Evolutionary conservation across 176 grass and related monocot genomes (phyloP), one percentile per base, ranked within the genome.

Genomic region (Hsuehochloa calcarea): DNA sequence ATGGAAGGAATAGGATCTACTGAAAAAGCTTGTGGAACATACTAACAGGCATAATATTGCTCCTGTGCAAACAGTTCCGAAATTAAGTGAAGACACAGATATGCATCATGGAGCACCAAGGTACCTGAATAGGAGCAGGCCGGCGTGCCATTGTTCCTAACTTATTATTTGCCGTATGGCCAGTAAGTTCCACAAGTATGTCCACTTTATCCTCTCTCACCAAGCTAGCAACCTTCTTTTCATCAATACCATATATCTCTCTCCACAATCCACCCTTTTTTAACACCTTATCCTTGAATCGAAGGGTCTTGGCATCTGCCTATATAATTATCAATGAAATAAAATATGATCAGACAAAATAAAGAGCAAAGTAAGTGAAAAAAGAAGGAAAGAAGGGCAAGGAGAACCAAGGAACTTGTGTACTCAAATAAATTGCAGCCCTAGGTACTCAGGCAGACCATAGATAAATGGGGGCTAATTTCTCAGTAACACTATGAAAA

Each of bases 161-260:
- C 70, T 94, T 99, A 78, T 99, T 99, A 78, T 99, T 99, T 39
- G 96, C 96, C 19, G 96, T 99, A 71, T 99, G 96, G 67, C 96
- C 96, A 58, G 96, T 99, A 87, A 99, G 89, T 83, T 99, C 96
- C 85, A 99, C 91, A 86, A 99, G 89, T 90, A 99, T 99, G 77
- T 96, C 96, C 78, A 99, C 89, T 88, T 96, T 92, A 83, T 99
- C 96, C 84, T 99, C 93, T 89, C 96, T 94, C 66, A 94, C 92
- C 70, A 99, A 87, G 80, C 75, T 92, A 75, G 93, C 93, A 79
- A 99, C 89, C 74, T 81, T 96, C 86, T 92, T 96, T 84, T 99
- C 96, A 76, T 96, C 96, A 63, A 96, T 80, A 58, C 96, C 96
- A 86, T 94, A 99, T 88, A 99, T 91, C 37, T 99, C 96, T 92